These are phyloP conservation scores for Scutellaria galericulata DNA, from an alignment of 257 asterid genomes.

Conservation along the genomic window DNA sequence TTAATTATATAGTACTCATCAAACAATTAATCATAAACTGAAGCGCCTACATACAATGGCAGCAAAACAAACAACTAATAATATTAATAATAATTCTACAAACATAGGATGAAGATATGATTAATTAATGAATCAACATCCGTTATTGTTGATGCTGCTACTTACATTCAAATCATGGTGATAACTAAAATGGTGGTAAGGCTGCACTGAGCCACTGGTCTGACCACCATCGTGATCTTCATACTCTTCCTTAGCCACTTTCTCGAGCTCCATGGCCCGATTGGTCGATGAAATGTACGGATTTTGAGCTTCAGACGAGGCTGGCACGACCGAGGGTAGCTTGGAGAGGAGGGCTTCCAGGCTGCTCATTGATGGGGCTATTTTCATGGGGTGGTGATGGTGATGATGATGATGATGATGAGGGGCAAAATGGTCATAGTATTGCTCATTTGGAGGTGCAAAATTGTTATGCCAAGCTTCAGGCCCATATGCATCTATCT, in stretches of 20 bases:
- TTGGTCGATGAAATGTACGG: constrained; percentile 35
- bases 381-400: constrained; percentile 49
- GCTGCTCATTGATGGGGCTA: constrained; percentile 96
- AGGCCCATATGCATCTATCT: constrained; percentile 47
- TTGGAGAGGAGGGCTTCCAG: constrained; percentile 96
- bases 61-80: not conserved
- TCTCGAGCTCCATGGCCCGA: constrained; percentile 50
- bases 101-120: not conserved
- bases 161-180: constrained; percentile 72
- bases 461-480: constrained; percentile 60
- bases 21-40: not conserved
- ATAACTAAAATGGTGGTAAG: constrained; percentile 57
- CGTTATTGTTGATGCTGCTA: constrained; percentile 62
- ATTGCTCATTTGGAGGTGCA: constrained; percentile 38
- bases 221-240: constrained; percentile 59
- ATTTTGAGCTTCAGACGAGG: constrained; percentile 46
- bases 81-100: not conserved
- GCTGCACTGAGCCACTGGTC: constrained; percentile 43
- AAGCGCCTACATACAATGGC: not conserved
- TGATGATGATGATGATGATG: constrained; percentile 41
- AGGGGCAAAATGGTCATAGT: constrained; percentile 45
- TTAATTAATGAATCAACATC: constrained; percentile 29
- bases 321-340: constrained; percentile 77
- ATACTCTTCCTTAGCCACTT: constrained; percentile 61
- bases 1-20: constrained; percentile 16